Conservation (phyloP, 495 filamentous ascomycete species). For the Apiosordaria backusii region DNA sequence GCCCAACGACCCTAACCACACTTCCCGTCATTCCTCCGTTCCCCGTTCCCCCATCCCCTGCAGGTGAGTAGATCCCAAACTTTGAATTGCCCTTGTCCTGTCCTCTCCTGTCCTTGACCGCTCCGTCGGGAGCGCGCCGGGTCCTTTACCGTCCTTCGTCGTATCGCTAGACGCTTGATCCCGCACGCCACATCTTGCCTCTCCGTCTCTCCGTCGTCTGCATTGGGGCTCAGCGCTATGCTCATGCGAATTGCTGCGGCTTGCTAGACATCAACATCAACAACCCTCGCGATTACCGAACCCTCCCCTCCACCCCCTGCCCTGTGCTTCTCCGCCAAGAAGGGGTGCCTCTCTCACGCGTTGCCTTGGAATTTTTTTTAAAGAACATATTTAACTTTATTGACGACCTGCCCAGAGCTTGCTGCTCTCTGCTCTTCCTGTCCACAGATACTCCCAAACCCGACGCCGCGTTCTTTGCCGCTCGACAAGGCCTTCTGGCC, state of each 20-base stretch:
- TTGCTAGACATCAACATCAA: neutral
- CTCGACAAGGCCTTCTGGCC: slow-evolving; percentile 1
- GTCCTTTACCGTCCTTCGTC: slow-evolving; percentile 7
- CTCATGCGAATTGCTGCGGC: slow-evolving; percentile 9
- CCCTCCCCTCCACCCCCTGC: neutral
- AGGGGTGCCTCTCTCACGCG: neutral
- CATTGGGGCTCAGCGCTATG: slow-evolving; percentile 8
- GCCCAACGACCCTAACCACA: no score
- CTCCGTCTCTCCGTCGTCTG: neutral
- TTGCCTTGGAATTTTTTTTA: neutral
- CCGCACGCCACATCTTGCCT: slow-evolving; percentile 6
- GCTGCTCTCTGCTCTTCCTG: neutral
- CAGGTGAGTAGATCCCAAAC: neutral
- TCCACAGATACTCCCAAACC: neutral
- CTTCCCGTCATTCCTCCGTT: neutral
- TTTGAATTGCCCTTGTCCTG: neutral
- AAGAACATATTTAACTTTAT: neutral
- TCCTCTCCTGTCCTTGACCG: slow-evolving; percentile 8
- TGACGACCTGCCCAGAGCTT: neutral
- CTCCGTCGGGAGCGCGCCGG: slow-evolving; percentile 3
- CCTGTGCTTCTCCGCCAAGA: neutral
- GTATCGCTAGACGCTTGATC: slow-evolving; percentile 2
- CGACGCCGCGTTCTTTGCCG: slow-evolving; percentile 1
- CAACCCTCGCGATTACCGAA: neutral
- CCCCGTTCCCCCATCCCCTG: neutral